Conservation (phyloP, 78 protist species). For the Andalucia godoyi region DNA sequence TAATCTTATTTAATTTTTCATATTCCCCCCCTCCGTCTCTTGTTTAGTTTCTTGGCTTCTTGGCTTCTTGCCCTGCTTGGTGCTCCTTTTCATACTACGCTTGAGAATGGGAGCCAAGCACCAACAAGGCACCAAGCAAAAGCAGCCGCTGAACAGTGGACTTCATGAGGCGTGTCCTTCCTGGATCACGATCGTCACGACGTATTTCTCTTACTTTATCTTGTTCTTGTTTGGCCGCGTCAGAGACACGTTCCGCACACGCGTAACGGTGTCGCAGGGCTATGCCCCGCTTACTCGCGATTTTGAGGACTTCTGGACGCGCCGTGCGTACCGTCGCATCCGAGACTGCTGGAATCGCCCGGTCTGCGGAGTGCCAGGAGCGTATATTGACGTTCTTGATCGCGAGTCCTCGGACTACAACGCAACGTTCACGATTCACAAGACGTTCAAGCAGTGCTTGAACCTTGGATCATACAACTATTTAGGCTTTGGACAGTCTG, state of each 20-base stretch:
- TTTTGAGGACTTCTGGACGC: slow-evolving; percentile 77
- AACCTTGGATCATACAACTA: slow-evolving; percentile 95
- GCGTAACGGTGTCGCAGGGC: too few relatives aligned
- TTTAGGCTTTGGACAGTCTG: slow-evolving; percentile 82
- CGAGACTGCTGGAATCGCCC: slow-evolving; percentile 87
- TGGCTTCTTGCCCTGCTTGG: too few relatives aligned
- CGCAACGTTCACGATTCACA: slow-evolving; percentile 12
- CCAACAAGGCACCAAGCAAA: too few relatives aligned
- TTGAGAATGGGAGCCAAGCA: too few relatives aligned
- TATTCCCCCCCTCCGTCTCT: too few relatives aligned
- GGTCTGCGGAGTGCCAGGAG: slow-evolving; percentile 64
- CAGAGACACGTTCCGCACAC: too few relatives aligned
- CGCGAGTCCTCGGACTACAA: slow-evolving; percentile 29
- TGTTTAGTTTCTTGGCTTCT: background rate
- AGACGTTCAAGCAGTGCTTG: slow-evolving; percentile 39
- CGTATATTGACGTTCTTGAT: slow-evolving; percentile 52
- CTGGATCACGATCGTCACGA: too few relatives aligned
- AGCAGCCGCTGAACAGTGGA: too few relatives aligned
- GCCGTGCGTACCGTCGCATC: slow-evolving; percentile 67
- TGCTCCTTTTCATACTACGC: too few relatives aligned
- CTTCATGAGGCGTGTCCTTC: too few relatives aligned
- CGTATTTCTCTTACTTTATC: too few relatives aligned
- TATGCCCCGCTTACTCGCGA: slow-evolving; percentile 71
- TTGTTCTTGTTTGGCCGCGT: too few relatives aligned
- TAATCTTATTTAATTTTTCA: background rate